These are phyloP conservation scores for Microsporum ferrugineum DNA, from an alignment of 2,329 filamentous ascomycete genomes.

Conservation along the genomic window DNA sequence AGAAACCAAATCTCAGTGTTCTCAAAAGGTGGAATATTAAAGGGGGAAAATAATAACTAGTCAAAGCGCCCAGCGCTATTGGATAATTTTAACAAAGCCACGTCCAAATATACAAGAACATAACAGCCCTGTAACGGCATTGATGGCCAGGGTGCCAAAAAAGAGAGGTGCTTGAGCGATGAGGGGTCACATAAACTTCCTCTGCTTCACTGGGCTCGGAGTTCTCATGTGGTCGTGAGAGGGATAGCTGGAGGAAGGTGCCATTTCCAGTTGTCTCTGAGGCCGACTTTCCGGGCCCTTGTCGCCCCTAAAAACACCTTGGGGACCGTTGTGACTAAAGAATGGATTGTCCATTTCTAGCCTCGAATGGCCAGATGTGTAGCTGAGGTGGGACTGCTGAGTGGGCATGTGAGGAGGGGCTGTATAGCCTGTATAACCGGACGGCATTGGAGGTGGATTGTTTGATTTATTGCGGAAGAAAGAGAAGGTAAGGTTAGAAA, in stretches of 20 bases:
- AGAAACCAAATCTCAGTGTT: neutral
- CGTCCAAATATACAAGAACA: neutral
- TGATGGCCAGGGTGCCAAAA: neutral
- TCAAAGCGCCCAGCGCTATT: neutral
- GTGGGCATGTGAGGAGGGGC: conserved; percentile 13
- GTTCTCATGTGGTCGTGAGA: conserved; percentile 25
- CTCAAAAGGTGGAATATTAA: neutral
- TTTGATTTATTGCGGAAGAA: conserved; percentile 39
- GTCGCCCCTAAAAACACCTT: neutral
- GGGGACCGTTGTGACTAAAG: conserved; percentile 10
- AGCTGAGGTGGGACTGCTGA: conserved; percentile 20
- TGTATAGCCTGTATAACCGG: conserved; percentile 19
- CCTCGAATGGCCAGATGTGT: conserved; percentile 19
- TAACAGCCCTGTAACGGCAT: neutral
- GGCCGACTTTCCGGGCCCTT: conserved; percentile 20
- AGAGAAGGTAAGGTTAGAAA: conserved; percentile 50
- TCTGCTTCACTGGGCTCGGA: conserved; percentile 27
- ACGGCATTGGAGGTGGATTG: conserved; percentile 25
- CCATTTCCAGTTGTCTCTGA: conserved; percentile 22
- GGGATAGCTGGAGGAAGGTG: conserved; percentile 22
- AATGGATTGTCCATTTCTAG: conserved; percentile 12
- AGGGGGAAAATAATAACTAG: neutral
- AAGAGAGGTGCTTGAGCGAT: neutral
- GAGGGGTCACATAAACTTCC: conserved; percentile 14
- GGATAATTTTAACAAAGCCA: neutral